Evolutionary conservation across 2,329 filamentous ascomycete species (phyloP).

Genomic region (Coccinonectria pachysandricola): DNA sequence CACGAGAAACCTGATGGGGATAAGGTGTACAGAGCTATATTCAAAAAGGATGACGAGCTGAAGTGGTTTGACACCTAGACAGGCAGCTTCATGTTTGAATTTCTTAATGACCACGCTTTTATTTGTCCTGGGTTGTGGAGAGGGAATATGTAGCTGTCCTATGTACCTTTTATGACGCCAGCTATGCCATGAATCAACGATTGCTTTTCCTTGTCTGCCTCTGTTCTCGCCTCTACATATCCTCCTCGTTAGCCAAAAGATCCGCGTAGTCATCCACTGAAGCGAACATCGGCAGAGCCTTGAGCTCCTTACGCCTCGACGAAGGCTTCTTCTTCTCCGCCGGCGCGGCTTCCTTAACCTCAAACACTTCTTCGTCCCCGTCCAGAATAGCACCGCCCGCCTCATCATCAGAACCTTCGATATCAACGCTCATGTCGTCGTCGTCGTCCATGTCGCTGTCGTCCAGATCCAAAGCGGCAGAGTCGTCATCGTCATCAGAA

Average conservation of each 20-base stretch:
- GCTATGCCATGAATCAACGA: no score
- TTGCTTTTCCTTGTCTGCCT: no score
- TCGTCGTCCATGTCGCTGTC: conserved; percentile 37
- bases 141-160: no score
- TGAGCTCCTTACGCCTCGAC: conserved; percentile 72
- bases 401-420: conserved; percentile 32
- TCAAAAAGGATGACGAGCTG: conserved; percentile 81
- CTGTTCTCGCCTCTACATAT: no score
- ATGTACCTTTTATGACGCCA: no score
- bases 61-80: conserved; percentile 45
- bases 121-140: no score
- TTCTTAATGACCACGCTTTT: no score
- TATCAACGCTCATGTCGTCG: conserved; percentile 29
- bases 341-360: conserved; percentile 60
- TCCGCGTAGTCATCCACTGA: conserved; percentile 89
- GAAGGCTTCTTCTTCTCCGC: conserved; percentile 24
- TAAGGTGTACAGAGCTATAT: conserved; percentile 89
- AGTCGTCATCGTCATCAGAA: conserved; percentile 28
- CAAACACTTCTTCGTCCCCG: conserved; percentile 33
- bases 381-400: conserved; percentile 32
- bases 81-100: no score
- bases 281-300: conserved; percentile 84
- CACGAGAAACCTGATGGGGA: conserved; percentile 85
- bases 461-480: conserved; percentile 25
- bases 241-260: conserved; percentile 64